phyloP scores from a whole-genome alignment of 495 filamentous ascomycete species.

The Penicillium herquei region DNA sequence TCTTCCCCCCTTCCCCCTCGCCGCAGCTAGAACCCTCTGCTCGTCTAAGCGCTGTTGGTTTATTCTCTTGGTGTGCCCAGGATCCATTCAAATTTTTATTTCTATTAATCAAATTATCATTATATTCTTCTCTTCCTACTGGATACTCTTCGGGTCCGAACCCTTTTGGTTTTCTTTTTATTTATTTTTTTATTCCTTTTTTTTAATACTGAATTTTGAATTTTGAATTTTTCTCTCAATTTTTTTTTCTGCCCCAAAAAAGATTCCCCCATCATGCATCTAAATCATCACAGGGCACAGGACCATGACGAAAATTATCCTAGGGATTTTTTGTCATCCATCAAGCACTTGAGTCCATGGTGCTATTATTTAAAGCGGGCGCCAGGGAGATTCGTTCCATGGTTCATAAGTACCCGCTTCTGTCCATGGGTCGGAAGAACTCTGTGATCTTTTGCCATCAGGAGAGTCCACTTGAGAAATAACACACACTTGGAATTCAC shows the following conservation, averaged over 20 bases:
- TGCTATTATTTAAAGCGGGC: constrained; percentile 31
- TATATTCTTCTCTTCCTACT: neutral
- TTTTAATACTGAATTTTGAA: constrained; percentile 1
- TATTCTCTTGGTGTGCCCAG: neutral
- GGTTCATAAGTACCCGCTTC: constrained; percentile 37
- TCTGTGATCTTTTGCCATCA: constrained; percentile 21
- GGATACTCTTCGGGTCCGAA: neutral
- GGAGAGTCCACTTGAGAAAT: constrained; percentile 2
- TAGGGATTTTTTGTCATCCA: neutral
- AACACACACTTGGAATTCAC: constrained; percentile 1
- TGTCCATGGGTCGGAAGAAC: constrained; percentile 43
- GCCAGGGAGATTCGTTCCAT: constrained; percentile 27
- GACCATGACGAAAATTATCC: neutral
- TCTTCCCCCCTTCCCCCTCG: neutral
- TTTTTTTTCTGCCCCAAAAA: neutral
- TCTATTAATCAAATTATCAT: neutral
- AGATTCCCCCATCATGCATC: neutral
- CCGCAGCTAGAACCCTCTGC: constrained; percentile 2
- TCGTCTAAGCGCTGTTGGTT: constrained; percentile 6
- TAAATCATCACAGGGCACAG: neutral
- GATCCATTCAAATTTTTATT: neutral
- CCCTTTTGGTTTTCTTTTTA: constrained; percentile 6
- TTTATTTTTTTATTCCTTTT: constrained; percentile 3
- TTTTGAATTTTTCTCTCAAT: neutral
- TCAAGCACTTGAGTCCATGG: neutral